Percentiles rank a stretch among this genome's conserved stretches.
These are phyloP conservation scores for Stipa capillata DNA, from an alignment of 176 grass and related monocot species.

Conservation along the genomic window DNA sequence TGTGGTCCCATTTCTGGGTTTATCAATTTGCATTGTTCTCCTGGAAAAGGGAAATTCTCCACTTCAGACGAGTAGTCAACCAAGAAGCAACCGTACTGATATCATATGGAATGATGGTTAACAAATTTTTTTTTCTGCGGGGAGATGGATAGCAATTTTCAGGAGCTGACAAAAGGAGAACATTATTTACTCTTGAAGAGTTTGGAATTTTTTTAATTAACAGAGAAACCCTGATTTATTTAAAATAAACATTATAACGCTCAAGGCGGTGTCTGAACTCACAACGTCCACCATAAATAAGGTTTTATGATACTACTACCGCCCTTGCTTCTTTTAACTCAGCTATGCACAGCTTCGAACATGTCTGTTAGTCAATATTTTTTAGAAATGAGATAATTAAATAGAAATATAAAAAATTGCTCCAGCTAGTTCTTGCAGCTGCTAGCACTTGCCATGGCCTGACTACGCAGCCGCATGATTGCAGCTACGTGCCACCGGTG, in stretches of 20 bases:
- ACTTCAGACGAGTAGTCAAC: neutral
- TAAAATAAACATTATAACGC: neutral
- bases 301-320: neutral
- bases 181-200: neutral
- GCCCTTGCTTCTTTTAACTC: neutral
- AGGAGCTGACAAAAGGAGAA: neutral
- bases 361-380: neutral
- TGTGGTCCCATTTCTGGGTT: neutral
- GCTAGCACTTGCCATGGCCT: neutral
- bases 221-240: neutral
- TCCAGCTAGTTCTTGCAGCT: neutral
- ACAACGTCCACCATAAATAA: neutral
- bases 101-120: neutral
- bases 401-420: neutral
- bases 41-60: neutral
- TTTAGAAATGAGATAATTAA: neutral
- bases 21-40: slow-evolving; percentile 11
- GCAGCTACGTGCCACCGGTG: neutral
- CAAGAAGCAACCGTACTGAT: neutral
- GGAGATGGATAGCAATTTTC: too few relatives aligned
- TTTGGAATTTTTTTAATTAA: neutral
- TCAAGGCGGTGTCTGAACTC: neutral
- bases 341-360: neutral
- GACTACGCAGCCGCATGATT: neutral
- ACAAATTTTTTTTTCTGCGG: too few relatives aligned